Evolutionary conservation across 768 basidiomycete species (phyloP), one percentile per base, ranked within the genome.

Genomic region (Mycena metata): DNA sequence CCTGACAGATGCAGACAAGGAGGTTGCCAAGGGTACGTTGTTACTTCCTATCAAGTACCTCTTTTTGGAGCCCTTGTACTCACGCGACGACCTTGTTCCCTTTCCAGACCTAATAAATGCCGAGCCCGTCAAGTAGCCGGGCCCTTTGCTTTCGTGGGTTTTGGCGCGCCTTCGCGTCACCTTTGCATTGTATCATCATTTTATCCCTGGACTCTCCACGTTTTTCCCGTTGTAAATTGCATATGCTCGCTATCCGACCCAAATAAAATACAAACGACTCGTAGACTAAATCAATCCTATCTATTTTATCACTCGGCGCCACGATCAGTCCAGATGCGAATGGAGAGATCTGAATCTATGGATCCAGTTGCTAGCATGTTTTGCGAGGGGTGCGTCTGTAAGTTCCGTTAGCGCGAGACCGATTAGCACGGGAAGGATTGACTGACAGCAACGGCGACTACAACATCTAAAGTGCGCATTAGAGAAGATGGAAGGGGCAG

Each of bases 351-450:
- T 9, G 90, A 88, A 30, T 95, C 94, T 72, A 97, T 90, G 11
- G 92, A 92, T 1, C 92, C 95, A 3, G 94, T 93, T 2, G 93
- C 96, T 56, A 98, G 92, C 83, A 91, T 93, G 70, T 94, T 93
- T 76, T 93, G 89, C 12, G 83, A 85, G 13, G 96, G 95, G 81
- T 96, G 95, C 8, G 93, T 94, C 93, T 95, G 73, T 5, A 47
- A 61, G 21, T 60, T 1, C 33, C 68, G 57, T 42, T 67, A 66
- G 26, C 57, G 52, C 63, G 56, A 15, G 5, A 41, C 67, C 55
- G 60, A 69, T 71, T 47, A 41, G 55, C 69, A 36, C 42, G 24
- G n/a, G 30, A 47, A 23, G 45, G 46, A 52, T 24, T 58, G 26
- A 80, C 83, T 57, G 69, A 94, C 93, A 50, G 94, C 91, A 57